phyloP scores from a whole-genome alignment of 2,329 filamentous ascomycete genomes.

The Hypoxylon sp. region DNA sequence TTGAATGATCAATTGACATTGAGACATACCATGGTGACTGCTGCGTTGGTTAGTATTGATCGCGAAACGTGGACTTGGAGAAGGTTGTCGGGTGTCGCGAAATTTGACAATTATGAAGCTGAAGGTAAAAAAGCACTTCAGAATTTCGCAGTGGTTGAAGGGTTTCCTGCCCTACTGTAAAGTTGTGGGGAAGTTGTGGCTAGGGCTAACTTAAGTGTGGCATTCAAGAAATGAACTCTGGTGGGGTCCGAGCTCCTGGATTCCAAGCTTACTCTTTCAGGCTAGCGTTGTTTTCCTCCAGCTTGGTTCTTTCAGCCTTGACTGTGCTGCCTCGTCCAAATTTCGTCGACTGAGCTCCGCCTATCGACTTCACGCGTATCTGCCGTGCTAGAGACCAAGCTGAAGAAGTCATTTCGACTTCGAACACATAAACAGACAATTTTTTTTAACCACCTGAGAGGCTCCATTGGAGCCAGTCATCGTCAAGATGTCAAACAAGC shows the following conservation, averaged over 20 bases:
- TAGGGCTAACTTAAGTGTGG: conserved; percentile 42
- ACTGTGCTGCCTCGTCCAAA: conserved; percentile 60
- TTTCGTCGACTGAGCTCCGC: conserved; percentile 54
- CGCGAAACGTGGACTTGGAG: conserved; percentile 38
- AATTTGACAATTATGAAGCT: conserved; percentile 41
- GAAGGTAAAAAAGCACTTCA: conserved; percentile 33
- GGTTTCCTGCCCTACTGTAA: conserved; percentile 53
- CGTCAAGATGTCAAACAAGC: conserved; percentile 85
- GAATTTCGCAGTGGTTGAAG: conserved; percentile 46
- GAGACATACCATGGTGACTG: conserved; percentile 59
- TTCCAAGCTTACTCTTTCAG: conserved; percentile 15
- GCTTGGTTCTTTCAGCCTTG: conserved; percentile 51
- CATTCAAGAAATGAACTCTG: conserved; percentile 37
- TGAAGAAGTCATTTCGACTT: conserved; percentile 58
- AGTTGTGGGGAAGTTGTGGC: conserved; percentile 32
- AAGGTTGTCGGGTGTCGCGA: conserved; percentile 38
- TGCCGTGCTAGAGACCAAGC: conserved; percentile 52
- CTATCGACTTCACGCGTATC: conserved; percentile 54
- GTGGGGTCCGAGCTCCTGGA: conserved; percentile 46
- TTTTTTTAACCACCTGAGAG: conserved; percentile 62
- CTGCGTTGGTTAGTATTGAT: conserved; percentile 50
- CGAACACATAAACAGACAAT: conserved; percentile 58
- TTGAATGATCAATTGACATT: neutral
- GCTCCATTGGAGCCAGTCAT: conserved; percentile 61
- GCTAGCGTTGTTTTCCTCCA: conserved; percentile 29